These are phyloP conservation scores for Hyparrhenia diplandra DNA, from an alignment of 176 grass and related monocot species.

Conservation along the genomic window DNA sequence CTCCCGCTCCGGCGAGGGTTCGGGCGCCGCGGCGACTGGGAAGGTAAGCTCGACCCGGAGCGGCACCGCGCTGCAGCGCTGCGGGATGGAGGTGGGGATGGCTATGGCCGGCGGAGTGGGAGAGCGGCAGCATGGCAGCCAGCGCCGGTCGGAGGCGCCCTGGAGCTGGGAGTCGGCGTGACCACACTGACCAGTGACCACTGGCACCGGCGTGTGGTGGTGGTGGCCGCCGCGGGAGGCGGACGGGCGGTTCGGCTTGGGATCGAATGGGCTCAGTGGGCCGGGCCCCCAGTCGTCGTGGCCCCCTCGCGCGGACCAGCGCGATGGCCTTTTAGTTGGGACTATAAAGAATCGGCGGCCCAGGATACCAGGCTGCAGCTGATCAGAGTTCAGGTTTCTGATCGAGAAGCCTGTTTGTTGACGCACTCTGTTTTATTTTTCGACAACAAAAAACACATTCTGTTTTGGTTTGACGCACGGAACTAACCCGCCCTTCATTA, in stretches of 20 bases:
- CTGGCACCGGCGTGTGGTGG: constrained; percentile 5
- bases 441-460: too few species aligned
- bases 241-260: neutral
- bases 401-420: too few species aligned
- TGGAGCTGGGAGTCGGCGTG: neutral
- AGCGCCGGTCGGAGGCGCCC: neutral
- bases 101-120: neutral
- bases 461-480: too few species aligned
- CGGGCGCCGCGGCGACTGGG: neutral
- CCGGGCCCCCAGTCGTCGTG: too few species aligned
- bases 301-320: too few species aligned
- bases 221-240: neutral
- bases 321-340: too few species aligned
- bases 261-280: too few species aligned
- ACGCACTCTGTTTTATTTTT: too few species aligned
- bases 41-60: neutral
- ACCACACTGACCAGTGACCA: neutral
- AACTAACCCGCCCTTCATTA: too few species aligned
- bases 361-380: too few species aligned
- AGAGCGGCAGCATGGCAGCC: constrained; percentile 27
- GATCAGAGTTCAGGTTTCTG: too few species aligned
- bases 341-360: too few species aligned
- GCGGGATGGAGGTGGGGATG: neutral
- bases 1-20: neutral
- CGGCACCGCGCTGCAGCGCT: neutral